Conservation (phyloP, 208 protist genomes). For the Leishmania amazonensis region DNA sequence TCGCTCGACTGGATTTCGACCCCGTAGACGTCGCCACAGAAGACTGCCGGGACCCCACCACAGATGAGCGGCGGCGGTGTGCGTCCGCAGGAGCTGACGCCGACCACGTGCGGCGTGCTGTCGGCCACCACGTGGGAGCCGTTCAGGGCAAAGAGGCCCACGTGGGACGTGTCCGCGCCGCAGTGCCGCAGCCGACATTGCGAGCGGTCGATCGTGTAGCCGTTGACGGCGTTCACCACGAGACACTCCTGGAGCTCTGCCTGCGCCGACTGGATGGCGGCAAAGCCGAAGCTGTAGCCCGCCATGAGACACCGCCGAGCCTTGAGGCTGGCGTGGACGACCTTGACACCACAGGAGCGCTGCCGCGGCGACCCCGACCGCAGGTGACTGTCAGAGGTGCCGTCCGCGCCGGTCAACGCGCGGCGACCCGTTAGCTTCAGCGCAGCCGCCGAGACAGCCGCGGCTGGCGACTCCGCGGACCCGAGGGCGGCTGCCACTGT, state of each 20-base stretch:
- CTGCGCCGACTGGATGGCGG: slow-evolving; percentile 44
- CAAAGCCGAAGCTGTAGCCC: slow-evolving; percentile 68
- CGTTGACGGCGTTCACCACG: slow-evolving; percentile 59
- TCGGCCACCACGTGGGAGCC: slow-evolving; percentile 28
- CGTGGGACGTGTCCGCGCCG: slow-evolving; percentile 61
- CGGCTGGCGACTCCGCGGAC: neutral
- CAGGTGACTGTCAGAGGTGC: neutral
- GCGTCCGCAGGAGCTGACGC: slow-evolving; percentile 26
- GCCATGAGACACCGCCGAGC: slow-evolving; percentile 44
- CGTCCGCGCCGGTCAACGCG: neutral
- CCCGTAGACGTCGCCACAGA: slow-evolving; percentile 54
- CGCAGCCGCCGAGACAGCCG: neutral
- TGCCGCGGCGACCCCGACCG: slow-evolving; percentile 3
- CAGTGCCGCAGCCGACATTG: slow-evolving; percentile 44
- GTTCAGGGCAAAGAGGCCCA: slow-evolving; percentile 67
- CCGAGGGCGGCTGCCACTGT: neutral
- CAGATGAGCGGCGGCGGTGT: slow-evolving; percentile 36
- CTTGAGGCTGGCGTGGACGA: slow-evolving; percentile 40
- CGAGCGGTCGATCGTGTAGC: slow-evolving; percentile 69
- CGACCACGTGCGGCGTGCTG: slow-evolving; percentile 47
- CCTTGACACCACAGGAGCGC: slow-evolving; percentile 58
- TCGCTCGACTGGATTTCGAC: slow-evolving; percentile 60
- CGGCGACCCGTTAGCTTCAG: neutral
- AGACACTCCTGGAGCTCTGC: slow-evolving; percentile 50
- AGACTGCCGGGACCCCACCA: slow-evolving; percentile 48